Base-by-base conservation (phyloP, 768 basidiomycete genomes). In the Podaxis pistillaris region DNA sequence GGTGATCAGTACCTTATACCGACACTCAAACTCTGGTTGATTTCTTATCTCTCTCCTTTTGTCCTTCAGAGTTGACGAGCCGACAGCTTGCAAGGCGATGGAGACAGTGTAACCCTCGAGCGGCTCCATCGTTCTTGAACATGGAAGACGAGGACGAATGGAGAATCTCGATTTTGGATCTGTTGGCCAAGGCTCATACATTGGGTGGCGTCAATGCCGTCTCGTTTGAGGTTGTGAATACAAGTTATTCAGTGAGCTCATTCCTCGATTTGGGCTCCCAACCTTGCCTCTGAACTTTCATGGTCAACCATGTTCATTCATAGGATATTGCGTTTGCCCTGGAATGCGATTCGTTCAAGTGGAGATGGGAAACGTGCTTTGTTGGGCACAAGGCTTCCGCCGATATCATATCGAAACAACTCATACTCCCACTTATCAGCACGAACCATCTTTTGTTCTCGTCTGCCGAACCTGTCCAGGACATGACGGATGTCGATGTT, bases 361-460 rank as follows among this genome's bases (percentile, higher is more conserved):
- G 90, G 90, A 80, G 83, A 75, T 93, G 91, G 91, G 89, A 93
- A 72, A 82, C 86, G 15, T 83, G 80, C 71, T 83, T 81, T 65
- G 70, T 89, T 40, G 89, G 90, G 7, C 77, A 85, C 70, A 87
- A 79, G 71, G 67, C 73, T 36, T 88, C 90, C 38, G 85, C 91
- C 63, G 88, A 90, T 56, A 77, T 91, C 59, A 79, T 93, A 56
- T 93, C 91, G 64, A 88, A 81, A 65, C 91, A 93, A 67, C 83
- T 93, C 65, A 86, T 93, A 65, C 76, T 88, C 64, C 91, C 91
- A 6, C 79, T 93, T 63, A 86, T 93, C 70, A 90, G 85, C 71
- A 75, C 84, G 51, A 86, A 81, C 63, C 86, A 91, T 71, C 73
- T 91, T 65, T 82, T 87, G 1, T 88, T 92, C 73, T 79, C 83